These are phyloP conservation scores for Blastocystis hominis DNA, from an alignment of 352 stramenopile genomes.

Conservation along the genomic window DNA sequence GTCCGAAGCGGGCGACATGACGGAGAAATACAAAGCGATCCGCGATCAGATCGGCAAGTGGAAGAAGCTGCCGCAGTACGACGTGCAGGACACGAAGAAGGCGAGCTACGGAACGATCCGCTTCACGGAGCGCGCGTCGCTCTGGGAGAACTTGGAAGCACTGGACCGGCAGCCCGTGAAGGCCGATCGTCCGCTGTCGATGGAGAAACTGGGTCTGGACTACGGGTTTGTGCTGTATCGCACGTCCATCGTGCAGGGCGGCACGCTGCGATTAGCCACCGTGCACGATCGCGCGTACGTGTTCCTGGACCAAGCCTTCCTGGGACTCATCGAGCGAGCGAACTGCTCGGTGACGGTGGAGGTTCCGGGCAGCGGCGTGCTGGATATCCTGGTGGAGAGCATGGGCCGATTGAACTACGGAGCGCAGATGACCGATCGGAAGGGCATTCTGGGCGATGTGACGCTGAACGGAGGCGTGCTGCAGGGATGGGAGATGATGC, in stretches of 20 bases:
- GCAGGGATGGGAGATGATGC: background rate
- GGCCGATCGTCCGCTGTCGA: background rate
- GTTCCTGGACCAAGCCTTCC: conserved; percentile 41
- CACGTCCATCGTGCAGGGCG: background rate
- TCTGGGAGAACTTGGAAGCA: background rate
- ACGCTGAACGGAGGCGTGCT: conserved; percentile 48
- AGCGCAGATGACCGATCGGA: conserved; percentile 6
- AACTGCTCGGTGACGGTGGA: background rate
- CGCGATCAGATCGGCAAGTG: conserved; percentile 21
- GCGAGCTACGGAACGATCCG: background rate
- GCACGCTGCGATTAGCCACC: background rate
- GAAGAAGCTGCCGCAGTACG: background rate
- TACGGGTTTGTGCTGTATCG: conserved; percentile 60
- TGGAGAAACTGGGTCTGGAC: conserved; percentile 57
- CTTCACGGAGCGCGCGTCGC: background rate
- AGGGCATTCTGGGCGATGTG: conserved; percentile 50
- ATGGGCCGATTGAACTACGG: conserved; percentile 62
- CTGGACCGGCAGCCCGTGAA: background rate
- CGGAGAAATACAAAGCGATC: conserved; percentile 40
- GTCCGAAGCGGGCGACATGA: conserved; percentile 56
- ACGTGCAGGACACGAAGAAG: conserved; percentile 8
- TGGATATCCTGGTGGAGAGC: conserved; percentile 61
- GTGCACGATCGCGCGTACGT: conserved; percentile 58
- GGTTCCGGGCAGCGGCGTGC: background rate
- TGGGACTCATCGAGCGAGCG: conserved; percentile 1